Evolutionary conservation across 805 yeast genomes (phyloP), one percentile per base, ranked within the genome.

Genomic region (Diddensiella transvaalensis): DNA sequence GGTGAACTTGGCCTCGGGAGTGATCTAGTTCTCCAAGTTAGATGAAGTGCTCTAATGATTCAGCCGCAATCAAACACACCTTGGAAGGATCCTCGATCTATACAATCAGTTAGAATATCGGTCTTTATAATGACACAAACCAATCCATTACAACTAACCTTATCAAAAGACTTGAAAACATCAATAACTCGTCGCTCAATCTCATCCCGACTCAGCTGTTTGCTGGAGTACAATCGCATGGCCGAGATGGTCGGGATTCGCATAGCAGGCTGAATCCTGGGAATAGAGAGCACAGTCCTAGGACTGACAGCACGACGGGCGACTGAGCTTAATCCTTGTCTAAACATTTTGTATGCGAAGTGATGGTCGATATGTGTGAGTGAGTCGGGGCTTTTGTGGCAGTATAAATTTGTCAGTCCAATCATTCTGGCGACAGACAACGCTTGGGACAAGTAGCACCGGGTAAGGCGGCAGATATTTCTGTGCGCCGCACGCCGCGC

Each of bases 181-280:
- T 85, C 87, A 53, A 84, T 72, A 47, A 93, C 85, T 71, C 97
- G 82, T 55, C 78, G 75, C 58, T 88, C 78, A 56, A 90, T 90
- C 65, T 87, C 96, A 36, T 82, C 85, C 65, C 81, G 79, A 52
- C 84, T 73, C 60, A 89, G 71, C 37, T 82, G 73, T 50, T 72
- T 77, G 46, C 83, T 78, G 32, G 76, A 64, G 71, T 83, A 83
- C 63, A 77, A 65, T 58, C 78, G 72, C 44, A 45, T 23, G 22
- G 23, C 17, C 15, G 26, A 22, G 23, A 15, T 13, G 29, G 45
- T 22, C 41, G 49, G 49, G 30, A 49, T 48, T 26, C 24, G 32
- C 50, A 51, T 46, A 22, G 50, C 46, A 4, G 56, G 50, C 44
- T 38, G 60, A 54, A 32, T 55, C 53, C 42, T 30, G 56, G 51